These are phyloP conservation scores for Aspergillus alliaceus DNA, from an alignment of 2,329 filamentous ascomycete species.

Conservation along the genomic window DNA sequence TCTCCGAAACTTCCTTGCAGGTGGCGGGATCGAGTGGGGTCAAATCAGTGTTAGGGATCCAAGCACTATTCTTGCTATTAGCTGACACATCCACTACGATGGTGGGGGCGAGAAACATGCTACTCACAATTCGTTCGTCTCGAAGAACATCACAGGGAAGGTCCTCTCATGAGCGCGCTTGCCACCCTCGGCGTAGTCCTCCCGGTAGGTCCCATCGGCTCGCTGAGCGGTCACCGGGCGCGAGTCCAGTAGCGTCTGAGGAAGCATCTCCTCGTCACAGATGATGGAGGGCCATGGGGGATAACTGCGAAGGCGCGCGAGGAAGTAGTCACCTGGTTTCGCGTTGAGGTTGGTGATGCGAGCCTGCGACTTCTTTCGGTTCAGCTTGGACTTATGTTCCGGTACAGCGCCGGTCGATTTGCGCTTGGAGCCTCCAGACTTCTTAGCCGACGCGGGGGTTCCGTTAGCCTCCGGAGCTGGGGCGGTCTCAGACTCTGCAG, in stretches of 20 bases:
- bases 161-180: slow-evolving; percentile 82
- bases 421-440: slow-evolving; percentile 56
- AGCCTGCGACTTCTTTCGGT: slow-evolving; percentile 77
- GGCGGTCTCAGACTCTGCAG: slow-evolving; percentile 27
- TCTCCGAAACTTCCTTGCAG: slow-evolving; percentile 66
- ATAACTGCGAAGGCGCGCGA: slow-evolving; percentile 91
- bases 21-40: slow-evolving; percentile 73
- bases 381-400: slow-evolving; percentile 72
- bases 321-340: slow-evolving; percentile 86
- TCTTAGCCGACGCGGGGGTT: slow-evolving; percentile 50
- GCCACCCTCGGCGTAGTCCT: slow-evolving; percentile 82
- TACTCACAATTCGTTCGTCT: slow-evolving; percentile 95
- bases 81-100: neutral
- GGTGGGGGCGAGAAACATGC: slow-evolving; percentile 1
- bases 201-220: slow-evolving; percentile 80
- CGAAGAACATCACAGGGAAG: slow-evolving; percentile 92
- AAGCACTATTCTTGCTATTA: slow-evolving; percentile 62
- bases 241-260: slow-evolving; percentile 69
- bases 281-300: slow-evolving; percentile 93
- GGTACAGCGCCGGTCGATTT: slow-evolving; percentile 69
- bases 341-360: slow-evolving; percentile 74
- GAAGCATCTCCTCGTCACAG: slow-evolving; percentile 92
- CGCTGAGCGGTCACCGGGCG: slow-evolving; percentile 83
- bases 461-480: slow-evolving; percentile 44
- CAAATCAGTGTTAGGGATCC: slow-evolving; percentile 84